phyloP scores from a whole-genome alignment of 73 alveolate species.

The Paramecium tetraurelia region DNA sequence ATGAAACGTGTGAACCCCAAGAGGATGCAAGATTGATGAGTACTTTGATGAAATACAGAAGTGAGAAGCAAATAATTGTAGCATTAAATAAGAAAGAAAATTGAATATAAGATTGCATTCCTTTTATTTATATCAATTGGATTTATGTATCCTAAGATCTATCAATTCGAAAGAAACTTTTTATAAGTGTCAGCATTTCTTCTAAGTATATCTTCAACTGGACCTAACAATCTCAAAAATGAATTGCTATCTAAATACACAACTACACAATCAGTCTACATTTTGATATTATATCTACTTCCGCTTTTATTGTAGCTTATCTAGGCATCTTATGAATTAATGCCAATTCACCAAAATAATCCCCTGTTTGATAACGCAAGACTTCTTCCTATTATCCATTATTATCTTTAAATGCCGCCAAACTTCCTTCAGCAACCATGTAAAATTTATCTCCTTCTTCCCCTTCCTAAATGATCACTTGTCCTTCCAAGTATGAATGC shows the following conservation, averaged over 20 bases:
- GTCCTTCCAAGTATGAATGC: constrained; percentile 66
- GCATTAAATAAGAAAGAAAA: neutral
- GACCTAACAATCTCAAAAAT: constrained; percentile 73
- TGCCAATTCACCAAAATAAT: constrained; percentile 96
- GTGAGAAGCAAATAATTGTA: neutral
- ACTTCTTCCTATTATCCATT: constrained; percentile 78
- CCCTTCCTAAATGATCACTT: constrained; percentile 71
- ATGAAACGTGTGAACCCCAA: neutral
- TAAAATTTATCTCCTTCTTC: constrained; percentile 76
- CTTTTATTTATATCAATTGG: neutral
- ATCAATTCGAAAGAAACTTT: constrained; percentile 37
- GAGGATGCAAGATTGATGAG: neutral
- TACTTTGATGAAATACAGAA: neutral
- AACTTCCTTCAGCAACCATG: constrained; percentile 80
- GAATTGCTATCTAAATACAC: constrained; percentile 67
- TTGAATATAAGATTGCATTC: neutral
- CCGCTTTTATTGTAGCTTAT: constrained; percentile 89
- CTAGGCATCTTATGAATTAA: constrained; percentile 90
- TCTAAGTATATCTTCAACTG: constrained; percentile 68
- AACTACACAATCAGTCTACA: constrained; percentile 64
- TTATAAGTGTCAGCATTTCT: constrained; percentile 68
- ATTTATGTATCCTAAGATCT: neutral
- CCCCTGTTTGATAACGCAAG: constrained; percentile 79
- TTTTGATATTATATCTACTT: constrained; percentile 22
- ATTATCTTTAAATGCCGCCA: constrained; percentile 75